Evolutionary conservation across 306 rosid species (phyloP).

Genomic region (Citrullus colocynthis): DNA sequence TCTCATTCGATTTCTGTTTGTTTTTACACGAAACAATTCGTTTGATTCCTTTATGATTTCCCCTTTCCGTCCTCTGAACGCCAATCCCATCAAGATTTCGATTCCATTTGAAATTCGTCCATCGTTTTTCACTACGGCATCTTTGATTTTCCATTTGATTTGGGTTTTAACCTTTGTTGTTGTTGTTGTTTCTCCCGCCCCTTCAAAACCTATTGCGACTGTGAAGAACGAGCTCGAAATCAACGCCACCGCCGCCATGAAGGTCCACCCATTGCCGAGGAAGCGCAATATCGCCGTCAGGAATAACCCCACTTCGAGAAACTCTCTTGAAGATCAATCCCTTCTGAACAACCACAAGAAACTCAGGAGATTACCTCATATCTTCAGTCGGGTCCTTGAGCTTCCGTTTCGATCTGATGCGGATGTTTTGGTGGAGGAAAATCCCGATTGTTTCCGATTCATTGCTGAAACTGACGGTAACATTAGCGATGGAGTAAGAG

Average conservation of each 20-base stretch:
- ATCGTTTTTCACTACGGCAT: constrained; percentile 9
- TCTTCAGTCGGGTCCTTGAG: constrained; percentile 83
- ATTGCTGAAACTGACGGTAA: constrained; percentile 48
- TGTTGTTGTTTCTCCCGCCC: not conserved
- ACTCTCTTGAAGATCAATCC: constrained; percentile 33
- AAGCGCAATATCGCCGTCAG: constrained; percentile 82
- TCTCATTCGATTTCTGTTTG: not conserved
- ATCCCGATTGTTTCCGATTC: constrained; percentile 71
- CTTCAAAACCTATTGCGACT: not conserved
- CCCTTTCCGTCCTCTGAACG: constrained; percentile 7
- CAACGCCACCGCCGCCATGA: constrained; percentile 30
- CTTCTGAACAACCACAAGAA: constrained; percentile 51
- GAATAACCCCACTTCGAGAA: constrained; percentile 27
- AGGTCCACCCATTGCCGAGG: constrained; percentile 82
- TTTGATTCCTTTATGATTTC: constrained; percentile 40
- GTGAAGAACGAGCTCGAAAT: not conserved
- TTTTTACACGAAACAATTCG: not conserved
- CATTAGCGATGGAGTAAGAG: constrained; percentile 35
- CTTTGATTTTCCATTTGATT: constrained; percentile 15
- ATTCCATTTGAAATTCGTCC: constrained; percentile 21
- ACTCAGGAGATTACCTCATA: constrained; percentile 83
- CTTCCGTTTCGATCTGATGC: constrained; percentile 95
- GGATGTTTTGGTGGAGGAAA: constrained; percentile 63
- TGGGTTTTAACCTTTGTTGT: constrained; percentile 1
- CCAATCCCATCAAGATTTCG: constrained; percentile 18